A percentile compares a stretch with the other conserved stretches of the same genome.
Evolutionary conservation across 1,139 yeast species (phyloP).

Genomic region (Lodderomyces pseudojiufengensis): DNA sequence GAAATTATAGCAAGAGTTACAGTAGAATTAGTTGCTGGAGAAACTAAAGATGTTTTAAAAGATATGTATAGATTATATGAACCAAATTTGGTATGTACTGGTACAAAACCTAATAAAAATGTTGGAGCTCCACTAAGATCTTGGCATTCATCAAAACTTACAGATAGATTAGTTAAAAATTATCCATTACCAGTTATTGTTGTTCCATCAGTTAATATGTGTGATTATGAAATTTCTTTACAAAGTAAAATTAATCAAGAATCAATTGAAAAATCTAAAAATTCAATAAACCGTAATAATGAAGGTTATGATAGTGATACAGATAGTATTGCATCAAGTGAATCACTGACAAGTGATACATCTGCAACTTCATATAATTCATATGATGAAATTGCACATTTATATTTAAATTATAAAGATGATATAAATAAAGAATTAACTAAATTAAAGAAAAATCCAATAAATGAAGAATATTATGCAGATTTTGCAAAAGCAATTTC

Average conservation of each 20-base stretch:
- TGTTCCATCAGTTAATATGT: constrained; percentile 65
- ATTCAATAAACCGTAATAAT: constrained; percentile 1
- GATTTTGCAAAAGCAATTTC: constrained; percentile 32
- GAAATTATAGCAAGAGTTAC: constrained; percentile 51
- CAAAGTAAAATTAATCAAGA: constrained; percentile 18
- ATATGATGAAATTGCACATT: constrained; percentile 36
- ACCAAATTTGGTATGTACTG: constrained; percentile 62
- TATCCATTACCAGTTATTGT: constrained; percentile 68
- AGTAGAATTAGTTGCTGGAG: constrained; percentile 62
- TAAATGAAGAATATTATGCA: constrained; percentile 30
- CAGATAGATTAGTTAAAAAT: constrained; percentile 59
- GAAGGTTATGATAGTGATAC: constrained; percentile 9
- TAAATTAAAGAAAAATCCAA: constrained; percentile 14
- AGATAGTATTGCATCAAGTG: constrained; percentile 22
- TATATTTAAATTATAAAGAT: constrained; percentile 29
- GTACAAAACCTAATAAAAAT: constrained; percentile 48
- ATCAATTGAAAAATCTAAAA: constrained; percentile 1
- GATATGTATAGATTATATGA: constrained; percentile 62
- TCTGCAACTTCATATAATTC: constrained; percentile 37
- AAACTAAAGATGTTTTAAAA: constrained; percentile 51
- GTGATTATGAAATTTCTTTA: constrained; percentile 43
- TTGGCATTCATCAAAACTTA: constrained; percentile 58
- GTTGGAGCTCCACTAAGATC: constrained; percentile 55
- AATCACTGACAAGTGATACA: constrained; percentile 2
- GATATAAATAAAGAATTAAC: constrained; percentile 20